Base-by-base conservation (phyloP, 176 grass and related monocot genomes). In the Oryza coarctata region DNA sequence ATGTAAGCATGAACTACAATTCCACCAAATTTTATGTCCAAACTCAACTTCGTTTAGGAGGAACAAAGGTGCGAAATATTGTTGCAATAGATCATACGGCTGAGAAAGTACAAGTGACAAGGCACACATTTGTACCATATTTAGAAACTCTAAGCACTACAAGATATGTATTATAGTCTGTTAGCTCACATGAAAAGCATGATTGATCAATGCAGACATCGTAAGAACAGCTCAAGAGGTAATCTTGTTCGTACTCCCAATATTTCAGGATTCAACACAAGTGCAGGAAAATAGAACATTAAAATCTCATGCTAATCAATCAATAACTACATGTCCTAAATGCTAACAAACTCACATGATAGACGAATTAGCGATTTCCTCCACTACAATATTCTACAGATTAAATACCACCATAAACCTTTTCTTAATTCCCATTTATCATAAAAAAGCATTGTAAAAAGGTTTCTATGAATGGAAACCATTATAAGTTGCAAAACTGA, bases 151-250 rank as follows among this genome's bases (percentile, higher is more conserved):
- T 39, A 41, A 45, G 12, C 3, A 22, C 9, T 67, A 23, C 13
- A 50, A n/a, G n/a, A 0, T 4, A 18, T 47, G 11, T 4, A 33
- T 33, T 23, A 70, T 82, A 73, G 12, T 76, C 8, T 43, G 75
- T 55, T 64, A 71, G 50, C 12, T 77, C 55, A 55, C 38, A 82
- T n/a, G 40, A 39, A 62, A 82, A 49, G 64, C 23, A 44, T 29
- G 31, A 70, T 47, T 35, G 60, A n/a, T 12, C 63, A 62, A 75
- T 68, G 27, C 13, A 40, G 32, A 18, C 28, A 80, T 82, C 12
- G 10, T 63, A 25, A 72, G 6, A 60, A 41, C 18, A 44, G 26
- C 9, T 12, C 61, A 26, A 49, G 7, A 40, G 29, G 1, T 63
- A 28, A 47, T 70, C 13, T 45, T 61, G 18, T 70, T 41, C 32